phyloP scores from a whole-genome alignment of 2,329 filamentous ascomycete species.

The Zymoseptoria passerinii region DNA sequence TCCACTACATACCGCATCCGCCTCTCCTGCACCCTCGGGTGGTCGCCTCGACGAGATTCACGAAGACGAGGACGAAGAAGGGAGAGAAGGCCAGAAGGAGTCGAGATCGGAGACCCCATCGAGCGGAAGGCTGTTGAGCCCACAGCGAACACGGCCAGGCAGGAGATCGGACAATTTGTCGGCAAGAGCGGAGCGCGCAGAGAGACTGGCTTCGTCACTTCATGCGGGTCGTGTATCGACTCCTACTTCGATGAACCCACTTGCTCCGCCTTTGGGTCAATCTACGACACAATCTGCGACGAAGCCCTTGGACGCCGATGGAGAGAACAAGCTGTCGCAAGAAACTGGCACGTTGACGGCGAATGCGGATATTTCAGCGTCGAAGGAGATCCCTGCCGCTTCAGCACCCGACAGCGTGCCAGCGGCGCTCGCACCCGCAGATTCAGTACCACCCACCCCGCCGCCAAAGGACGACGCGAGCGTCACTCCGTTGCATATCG shows the following conservation, averaged over 20 bases:
- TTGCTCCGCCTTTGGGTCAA: neutral
- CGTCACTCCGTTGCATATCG: neutral
- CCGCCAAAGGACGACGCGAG: neutral
- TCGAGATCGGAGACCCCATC: neutral
- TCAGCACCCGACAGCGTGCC: neutral
- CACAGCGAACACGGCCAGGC: constrained; percentile 21
- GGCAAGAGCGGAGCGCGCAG: constrained; percentile 11
- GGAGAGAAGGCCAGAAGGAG: neutral
- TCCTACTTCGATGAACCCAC: neutral
- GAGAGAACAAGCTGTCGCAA: neutral
- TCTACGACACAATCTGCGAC: neutral
- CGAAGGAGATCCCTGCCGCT: neutral
- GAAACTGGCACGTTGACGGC: neutral
- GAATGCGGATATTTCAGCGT: neutral
- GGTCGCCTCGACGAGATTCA: constrained; percentile 82
- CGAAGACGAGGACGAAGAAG: constrained; percentile 76
- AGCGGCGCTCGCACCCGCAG: neutral
- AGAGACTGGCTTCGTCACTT: constrained; percentile 17
- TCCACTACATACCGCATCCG: constrained; percentile 78
- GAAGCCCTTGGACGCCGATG: neutral
- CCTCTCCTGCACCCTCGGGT: constrained; percentile 64
- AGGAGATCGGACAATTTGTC: constrained; percentile 22
- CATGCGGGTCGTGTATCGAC: constrained; percentile 7
- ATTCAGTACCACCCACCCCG: neutral
- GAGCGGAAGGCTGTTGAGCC: constrained; percentile 12